phyloP scores from a whole-genome alignment of 2,329 filamentous ascomycete species.

The Scopulariopsis brevicaulis region DNA sequence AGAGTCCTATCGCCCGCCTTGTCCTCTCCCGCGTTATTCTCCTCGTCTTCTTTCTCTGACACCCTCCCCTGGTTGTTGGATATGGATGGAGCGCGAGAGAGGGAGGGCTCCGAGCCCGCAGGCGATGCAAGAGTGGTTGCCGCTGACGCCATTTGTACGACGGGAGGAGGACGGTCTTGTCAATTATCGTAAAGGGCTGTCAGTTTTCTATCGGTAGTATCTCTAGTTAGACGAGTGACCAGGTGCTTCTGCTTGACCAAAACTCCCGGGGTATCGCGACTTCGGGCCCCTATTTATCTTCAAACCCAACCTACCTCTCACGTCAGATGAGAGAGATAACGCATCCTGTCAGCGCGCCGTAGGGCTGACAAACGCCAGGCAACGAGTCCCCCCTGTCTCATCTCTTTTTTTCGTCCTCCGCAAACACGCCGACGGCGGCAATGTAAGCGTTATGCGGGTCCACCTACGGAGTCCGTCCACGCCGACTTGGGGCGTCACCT shows the following conservation, averaged over 20 bases:
- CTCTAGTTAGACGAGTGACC: neutral
- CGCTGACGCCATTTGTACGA: neutral
- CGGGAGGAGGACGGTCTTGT: neutral
- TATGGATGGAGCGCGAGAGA: neutral
- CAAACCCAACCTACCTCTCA: neutral
- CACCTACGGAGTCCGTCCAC: too few species aligned
- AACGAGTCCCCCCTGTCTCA: neutral
- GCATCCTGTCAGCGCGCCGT: neutral
- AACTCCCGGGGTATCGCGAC: neutral
- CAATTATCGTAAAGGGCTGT: neutral
- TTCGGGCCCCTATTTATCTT: neutral
- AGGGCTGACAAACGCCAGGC: neutral
- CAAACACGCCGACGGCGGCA: neutral
- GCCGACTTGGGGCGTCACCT: too few species aligned
- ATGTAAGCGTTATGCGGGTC: neutral
- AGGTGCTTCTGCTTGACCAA: neutral
- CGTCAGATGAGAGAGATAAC: neutral
- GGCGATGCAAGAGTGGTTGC: neutral
- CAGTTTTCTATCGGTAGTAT: neutral
- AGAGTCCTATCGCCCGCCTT: neutral
- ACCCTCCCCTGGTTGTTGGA: neutral
- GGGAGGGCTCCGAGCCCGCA: neutral
- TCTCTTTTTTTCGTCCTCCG: neutral
- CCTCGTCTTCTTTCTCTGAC: neutral
- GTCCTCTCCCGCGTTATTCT: too few species aligned